Percentiles rank a stretch among this genome's conserved stretches.
These are phyloP conservation scores for Aspergillus amoenus DNA, from an alignment of 2,329 filamentous ascomycete species.

Conservation along the genomic window DNA sequence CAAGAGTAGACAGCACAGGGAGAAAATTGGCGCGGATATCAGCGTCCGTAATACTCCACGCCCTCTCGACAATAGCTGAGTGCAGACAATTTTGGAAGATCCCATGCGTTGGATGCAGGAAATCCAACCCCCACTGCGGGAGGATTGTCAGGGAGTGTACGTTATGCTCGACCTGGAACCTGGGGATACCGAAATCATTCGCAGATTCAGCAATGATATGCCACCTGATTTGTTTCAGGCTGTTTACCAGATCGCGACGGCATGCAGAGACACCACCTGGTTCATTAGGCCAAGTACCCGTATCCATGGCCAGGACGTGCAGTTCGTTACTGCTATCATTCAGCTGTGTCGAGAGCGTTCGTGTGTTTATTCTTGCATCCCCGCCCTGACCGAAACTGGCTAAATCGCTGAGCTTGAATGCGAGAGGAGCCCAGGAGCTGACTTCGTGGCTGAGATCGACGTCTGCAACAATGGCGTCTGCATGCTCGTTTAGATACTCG, in stretches of 20 bases:
- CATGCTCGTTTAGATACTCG: constrained; percentile 42
- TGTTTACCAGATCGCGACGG: constrained; percentile 54
- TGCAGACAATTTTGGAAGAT: constrained; percentile 54
- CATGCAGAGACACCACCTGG: constrained; percentile 58
- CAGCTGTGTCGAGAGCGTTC: constrained; percentile 28
- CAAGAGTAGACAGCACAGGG: constrained; percentile 50
- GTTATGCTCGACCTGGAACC: constrained; percentile 55
- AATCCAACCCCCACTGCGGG: constrained; percentile 56
- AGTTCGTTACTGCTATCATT: constrained; percentile 49
- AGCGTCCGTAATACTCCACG: constrained; percentile 39
- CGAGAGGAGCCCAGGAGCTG: constrained; percentile 51
- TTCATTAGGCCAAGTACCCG: constrained; percentile 53
- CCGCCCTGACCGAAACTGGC: constrained; percentile 53
- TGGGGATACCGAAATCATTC: constrained; percentile 55
- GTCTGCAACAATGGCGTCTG: constrained; percentile 52
- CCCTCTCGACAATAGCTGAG: constrained; percentile 44
- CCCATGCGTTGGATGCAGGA: constrained; percentile 52
- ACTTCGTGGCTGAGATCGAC: constrained; percentile 51
- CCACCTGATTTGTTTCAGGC: constrained; percentile 52
- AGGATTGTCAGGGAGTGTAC: constrained; percentile 54
- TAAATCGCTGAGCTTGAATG: constrained; percentile 51
- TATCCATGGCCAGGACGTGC: constrained; percentile 54
- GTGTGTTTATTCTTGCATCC: constrained; percentile 51
- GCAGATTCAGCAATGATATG: constrained; percentile 55
- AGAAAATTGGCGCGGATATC: constrained; percentile 54